These are phyloP conservation scores for Clarireedia monteithiana DNA, from an alignment of 2,329 filamentous ascomycete genomes.

Conservation along the genomic window DNA sequence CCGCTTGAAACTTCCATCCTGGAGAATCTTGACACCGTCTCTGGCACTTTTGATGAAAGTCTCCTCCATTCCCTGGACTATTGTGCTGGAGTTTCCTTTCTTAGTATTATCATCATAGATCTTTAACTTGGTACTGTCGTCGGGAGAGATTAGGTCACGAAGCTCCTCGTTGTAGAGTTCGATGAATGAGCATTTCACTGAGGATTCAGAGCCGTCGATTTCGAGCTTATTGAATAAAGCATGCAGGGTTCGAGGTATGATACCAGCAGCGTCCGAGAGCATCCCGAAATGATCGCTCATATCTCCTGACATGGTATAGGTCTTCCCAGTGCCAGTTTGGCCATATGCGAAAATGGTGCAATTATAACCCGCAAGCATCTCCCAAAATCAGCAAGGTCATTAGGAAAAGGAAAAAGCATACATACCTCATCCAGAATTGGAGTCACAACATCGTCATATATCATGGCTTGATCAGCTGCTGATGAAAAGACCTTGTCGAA, in stretches of 20 bases:
- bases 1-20: slow-evolving; percentile 82
- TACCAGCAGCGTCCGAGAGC: slow-evolving; percentile 84
- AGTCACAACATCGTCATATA: slow-evolving; percentile 91
- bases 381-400: slow-evolving; percentile 10
- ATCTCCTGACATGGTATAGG: slow-evolving; percentile 98
- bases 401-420: slow-evolving; percentile 2
- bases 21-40: slow-evolving; percentile 81
- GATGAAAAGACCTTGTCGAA: slow-evolving; percentile 97
- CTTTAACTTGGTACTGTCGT: slow-evolving; percentile 82
- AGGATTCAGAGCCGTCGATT: slow-evolving; percentile 69
- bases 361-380: slow-evolving; percentile 93
- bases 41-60: slow-evolving; percentile 79
- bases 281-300: slow-evolving; percentile 83
- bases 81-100: slow-evolving; percentile 74
- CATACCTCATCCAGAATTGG: slow-evolving; percentile 87
- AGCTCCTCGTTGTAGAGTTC: slow-evolving; percentile 98
- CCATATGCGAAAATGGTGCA: slow-evolving; percentile 99
- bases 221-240: slow-evolving; percentile 82
- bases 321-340: slow-evolving; percentile 96
- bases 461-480: slow-evolving; percentile 85
- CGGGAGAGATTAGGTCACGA: slow-evolving; percentile 74
- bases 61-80: slow-evolving; percentile 98
- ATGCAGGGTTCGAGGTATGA: slow-evolving; percentile 86
- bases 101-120: slow-evolving; percentile 89
- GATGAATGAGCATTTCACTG: slow-evolving; percentile 96